These are phyloP conservation scores for Neurospora discreta DNA, from an alignment of 495 filamentous ascomycete genomes.

Conservation along the genomic window DNA sequence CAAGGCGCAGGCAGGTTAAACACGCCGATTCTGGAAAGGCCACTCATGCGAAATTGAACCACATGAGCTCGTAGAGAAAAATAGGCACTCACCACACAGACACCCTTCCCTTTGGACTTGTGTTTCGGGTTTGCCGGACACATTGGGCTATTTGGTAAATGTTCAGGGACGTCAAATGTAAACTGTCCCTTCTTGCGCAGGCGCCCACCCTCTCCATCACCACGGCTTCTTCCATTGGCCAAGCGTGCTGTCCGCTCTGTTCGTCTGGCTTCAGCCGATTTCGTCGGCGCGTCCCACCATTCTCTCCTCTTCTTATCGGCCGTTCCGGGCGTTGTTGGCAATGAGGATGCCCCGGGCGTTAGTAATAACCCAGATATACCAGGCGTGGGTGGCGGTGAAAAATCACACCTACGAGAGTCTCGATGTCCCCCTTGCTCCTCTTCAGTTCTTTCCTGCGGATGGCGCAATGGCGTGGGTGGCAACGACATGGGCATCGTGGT, in stretches of 20 bases:
- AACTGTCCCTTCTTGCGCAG: slow-evolving; percentile 21
- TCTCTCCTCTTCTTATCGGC: slow-evolving; percentile 1
- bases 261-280: neutral
- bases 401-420: neutral
- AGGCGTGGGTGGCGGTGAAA: neutral
- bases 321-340: neutral
- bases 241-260: neutral
- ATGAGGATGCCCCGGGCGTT: neutral
- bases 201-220: neutral
- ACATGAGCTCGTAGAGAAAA: neutral
- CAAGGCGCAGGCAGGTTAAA: neutral
- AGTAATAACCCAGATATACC: neutral
- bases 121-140: slow-evolving; percentile 49
- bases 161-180: slow-evolving; percentile 50
- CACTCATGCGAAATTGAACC: neutral
- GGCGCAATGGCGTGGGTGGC: neutral
- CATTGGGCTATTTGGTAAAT: slow-evolving; percentile 51
- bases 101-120: slow-evolving; percentile 39
- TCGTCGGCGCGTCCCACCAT: slow-evolving; percentile 10
- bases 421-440: neutral
- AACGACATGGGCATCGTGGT: neutral
- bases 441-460: neutral
- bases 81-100: slow-evolving; percentile 35
- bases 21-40: neutral
- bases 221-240: neutral